Conservation (phyloP, 768 basidiomycete species). For the Boletus vinaceobasis region DNA sequence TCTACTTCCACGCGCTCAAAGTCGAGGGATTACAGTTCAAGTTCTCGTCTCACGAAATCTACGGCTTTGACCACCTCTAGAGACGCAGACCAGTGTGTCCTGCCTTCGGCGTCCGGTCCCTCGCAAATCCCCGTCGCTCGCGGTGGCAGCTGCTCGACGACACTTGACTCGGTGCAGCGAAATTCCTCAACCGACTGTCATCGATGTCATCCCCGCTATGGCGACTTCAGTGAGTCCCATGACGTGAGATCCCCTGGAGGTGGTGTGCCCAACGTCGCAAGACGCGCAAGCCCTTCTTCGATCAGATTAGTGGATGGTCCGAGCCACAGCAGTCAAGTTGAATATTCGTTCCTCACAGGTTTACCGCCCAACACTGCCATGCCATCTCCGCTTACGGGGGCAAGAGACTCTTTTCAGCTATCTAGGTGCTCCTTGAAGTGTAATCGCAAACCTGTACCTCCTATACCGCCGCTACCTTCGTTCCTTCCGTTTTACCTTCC, state of each 20-base stretch:
- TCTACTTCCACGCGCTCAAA: neutral
- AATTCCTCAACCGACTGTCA: neutral
- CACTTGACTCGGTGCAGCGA: neutral
- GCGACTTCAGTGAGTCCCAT: constrained; percentile 7
- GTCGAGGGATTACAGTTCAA: neutral
- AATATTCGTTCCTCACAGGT: constrained; percentile 25
- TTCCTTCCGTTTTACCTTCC: constrained; percentile 10
- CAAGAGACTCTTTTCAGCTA: constrained; percentile 31
- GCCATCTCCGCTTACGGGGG: constrained; percentile 21
- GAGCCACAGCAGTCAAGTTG: constrained; percentile 10
- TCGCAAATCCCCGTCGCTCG: neutral
- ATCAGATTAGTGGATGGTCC: constrained; percentile 24
- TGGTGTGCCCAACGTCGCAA: neutral
- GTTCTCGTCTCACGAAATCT: constrained; percentile 10
- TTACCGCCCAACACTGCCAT: constrained; percentile 15
- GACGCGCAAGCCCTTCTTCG: constrained; percentile 20
- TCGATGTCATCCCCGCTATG: neutral
- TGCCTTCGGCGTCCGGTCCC: neutral
- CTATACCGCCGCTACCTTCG: constrained; percentile 22
- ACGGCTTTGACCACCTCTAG: constrained; percentile 4
- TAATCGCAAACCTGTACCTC: constrained; percentile 15
- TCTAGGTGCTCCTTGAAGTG: constrained; percentile 12
- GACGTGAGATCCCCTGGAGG: neutral
- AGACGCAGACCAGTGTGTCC: neutral
- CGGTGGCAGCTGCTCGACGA: neutral